phyloP scores from a whole-genome alignment of 768 basidiomycete genomes.

The Auricularia sp. region DNA sequence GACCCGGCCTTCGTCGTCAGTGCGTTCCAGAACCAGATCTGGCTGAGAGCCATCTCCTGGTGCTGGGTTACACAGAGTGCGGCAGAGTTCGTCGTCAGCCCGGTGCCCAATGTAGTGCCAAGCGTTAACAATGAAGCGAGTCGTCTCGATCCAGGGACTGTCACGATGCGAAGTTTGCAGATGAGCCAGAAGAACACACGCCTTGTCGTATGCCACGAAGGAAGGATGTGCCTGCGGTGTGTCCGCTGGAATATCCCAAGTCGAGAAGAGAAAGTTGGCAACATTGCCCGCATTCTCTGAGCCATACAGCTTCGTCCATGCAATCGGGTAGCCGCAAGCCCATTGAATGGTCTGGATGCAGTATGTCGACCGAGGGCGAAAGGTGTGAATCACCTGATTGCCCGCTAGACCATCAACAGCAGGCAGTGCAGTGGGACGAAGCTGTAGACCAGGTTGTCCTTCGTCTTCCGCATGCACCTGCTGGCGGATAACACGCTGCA shows the following conservation, averaged over 20 bases:
- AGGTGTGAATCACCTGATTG: neutral
- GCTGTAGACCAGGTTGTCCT: neutral
- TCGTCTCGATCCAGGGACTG: conserved; percentile 13
- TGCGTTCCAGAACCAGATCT: conserved; percentile 17
- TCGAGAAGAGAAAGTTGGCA: neutral
- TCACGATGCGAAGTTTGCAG: conserved; percentile 10
- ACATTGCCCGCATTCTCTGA: conserved; percentile 11
- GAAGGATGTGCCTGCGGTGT: conserved; percentile 3
- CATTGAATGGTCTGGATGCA: conserved; percentile 14
- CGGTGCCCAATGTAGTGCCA: conserved; percentile 9
- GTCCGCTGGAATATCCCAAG: neutral
- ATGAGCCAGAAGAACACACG: conserved; percentile 12
- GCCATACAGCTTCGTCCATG: conserved; percentile 16
- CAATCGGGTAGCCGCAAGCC: conserved; percentile 18
- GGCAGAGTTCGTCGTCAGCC: conserved; percentile 18
- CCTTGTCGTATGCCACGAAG: conserved; percentile 13
- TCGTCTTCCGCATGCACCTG: conserved; percentile 7
- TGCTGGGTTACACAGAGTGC: conserved; percentile 22
- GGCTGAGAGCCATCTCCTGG: conserved; percentile 21
- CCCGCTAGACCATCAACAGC: neutral
- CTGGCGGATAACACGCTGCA: conserved; percentile 17
- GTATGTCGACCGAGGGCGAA: conserved; percentile 3
- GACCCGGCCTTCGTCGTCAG: conserved; percentile 14
- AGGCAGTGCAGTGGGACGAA: neutral
- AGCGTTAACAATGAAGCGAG: conserved; percentile 23